Base-by-base conservation (phyloP, 352 stramenopile species). In the Phytopythium boreale region DNA sequence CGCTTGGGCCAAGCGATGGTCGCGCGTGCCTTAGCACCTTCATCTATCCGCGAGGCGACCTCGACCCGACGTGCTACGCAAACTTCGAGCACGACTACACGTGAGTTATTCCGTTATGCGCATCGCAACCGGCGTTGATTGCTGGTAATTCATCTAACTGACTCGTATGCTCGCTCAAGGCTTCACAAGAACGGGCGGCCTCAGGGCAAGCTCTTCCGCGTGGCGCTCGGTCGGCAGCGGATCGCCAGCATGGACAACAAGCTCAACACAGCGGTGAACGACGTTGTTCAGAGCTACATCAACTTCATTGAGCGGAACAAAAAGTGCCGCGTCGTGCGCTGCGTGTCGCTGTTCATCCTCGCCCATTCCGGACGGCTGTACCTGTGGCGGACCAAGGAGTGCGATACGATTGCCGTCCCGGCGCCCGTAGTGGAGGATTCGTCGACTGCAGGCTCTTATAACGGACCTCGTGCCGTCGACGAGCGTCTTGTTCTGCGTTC, bases 11-110 rank as follows among this genome's bases (percentile, higher is more conserved):
- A 26, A 84, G 56, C 31, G 79, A 67, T 52, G 64, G 64, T 1
- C 79, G 62, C 19, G 72, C 72, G 6, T 77, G 59, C 41, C 53
- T 94, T 44, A 90, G 82, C 49, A 74, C 76, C 14, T 93, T 91
- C 39, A 69, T 86, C 11, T 63, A 69, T 12, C 86, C 86, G 11
- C 85, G 84, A n/a, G 82, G 84, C 9, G 84, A 84, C 6, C 63
- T 94, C 7, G 80, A 92, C 56, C 77, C 82, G 29, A 68, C 61
- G 17, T 80, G 75, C 36, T 94, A 88, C 52, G 82, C 82, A 22
- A 94, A 90, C 46, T 70, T 91, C 27, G 84, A 94, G 67, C 76
- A 91, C 44, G 80, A 93, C n/a, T 90, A 80, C 68, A 77, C 63
- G 84, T 94, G 76, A 63, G 73, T 73, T 7, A 15, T 19, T 5